These are phyloP conservation scores for Canariomyces notabilis DNA, from an alignment of 2,329 filamentous ascomycete species.

Conservation along the genomic window DNA sequence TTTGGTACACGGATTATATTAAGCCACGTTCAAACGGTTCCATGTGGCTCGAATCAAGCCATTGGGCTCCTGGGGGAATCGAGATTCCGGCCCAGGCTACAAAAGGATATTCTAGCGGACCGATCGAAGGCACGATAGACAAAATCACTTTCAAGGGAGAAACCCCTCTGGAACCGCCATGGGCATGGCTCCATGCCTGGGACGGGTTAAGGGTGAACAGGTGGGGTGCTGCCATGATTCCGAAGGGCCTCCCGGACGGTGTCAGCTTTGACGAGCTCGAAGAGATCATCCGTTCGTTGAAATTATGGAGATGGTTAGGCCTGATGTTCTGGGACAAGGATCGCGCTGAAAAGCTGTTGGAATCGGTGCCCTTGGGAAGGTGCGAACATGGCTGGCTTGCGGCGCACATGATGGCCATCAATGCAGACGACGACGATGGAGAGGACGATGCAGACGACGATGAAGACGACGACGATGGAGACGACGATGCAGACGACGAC, in stretches of 20 bases:
- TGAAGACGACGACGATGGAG: no score
- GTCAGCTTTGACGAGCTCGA: not conserved
- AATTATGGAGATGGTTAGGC: slow-evolving; percentile 2
- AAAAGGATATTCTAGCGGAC: no score
- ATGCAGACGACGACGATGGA: no score
- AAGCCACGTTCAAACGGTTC: no score
- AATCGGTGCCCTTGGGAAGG: not conserved
- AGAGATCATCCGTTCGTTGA: not conserved
- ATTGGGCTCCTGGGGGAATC: no score
- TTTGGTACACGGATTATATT: no score
- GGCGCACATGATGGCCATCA: not conserved
- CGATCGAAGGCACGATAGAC: not conserved
- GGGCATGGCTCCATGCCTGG: slow-evolving; percentile 5
- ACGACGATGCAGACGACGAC: no score
- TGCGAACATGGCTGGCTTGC: slow-evolving; percentile 4
- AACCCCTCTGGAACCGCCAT: not conserved
- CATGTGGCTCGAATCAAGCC: no score
- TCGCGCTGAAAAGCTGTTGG: slow-evolving; percentile 5
- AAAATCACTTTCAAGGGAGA: not conserved
- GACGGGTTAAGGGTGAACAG: not conserved
- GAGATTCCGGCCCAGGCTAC: no score
- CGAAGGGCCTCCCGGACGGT: not conserved
- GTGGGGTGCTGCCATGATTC: not conserved
- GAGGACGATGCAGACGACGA: no score
- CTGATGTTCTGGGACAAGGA: slow-evolving; percentile 8